These are phyloP conservation scores for Huntiella decipiens DNA, from an alignment of 2,329 filamentous ascomycete species.

Conservation along the genomic window DNA sequence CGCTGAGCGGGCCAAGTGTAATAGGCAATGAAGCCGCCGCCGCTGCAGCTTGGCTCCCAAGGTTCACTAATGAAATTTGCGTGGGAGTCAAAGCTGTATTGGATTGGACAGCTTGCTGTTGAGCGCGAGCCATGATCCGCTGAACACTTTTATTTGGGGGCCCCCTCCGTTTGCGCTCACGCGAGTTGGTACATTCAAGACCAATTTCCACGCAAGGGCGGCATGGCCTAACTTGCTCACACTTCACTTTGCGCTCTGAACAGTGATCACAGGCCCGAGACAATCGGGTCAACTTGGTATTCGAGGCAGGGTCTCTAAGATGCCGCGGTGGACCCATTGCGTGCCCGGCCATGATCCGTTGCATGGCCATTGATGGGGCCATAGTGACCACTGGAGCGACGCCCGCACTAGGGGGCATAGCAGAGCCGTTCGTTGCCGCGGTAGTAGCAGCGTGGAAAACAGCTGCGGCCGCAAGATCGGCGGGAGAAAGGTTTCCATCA, in stretches of 20 bases:
- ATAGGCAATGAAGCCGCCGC: slow-evolving; percentile 2
- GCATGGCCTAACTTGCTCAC: slow-evolving; percentile 36
- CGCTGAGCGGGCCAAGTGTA: background rate
- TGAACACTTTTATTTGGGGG: slow-evolving; percentile 31
- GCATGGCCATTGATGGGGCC: slow-evolving; percentile 2
- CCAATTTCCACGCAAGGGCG: slow-evolving; percentile 36
- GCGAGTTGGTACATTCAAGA: slow-evolving; percentile 38
- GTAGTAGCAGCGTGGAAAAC: slow-evolving; percentile 8
- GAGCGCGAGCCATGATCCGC: slow-evolving; percentile 11
- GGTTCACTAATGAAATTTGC: slow-evolving; percentile 6
- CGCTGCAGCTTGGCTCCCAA: background rate
- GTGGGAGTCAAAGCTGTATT: slow-evolving; percentile 29
- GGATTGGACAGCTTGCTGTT: slow-evolving; percentile 31
- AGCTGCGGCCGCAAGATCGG: slow-evolving; percentile 5
- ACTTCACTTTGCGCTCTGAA: slow-evolving; percentile 43
- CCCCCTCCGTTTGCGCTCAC: slow-evolving; percentile 38
- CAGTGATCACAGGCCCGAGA: slow-evolving; percentile 43
- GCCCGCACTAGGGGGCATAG: background rate
- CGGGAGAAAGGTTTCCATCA: slow-evolving; percentile 5
- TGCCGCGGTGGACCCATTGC: slow-evolving; percentile 14
- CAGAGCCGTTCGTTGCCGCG: background rate
- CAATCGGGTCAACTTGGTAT: slow-evolving; percentile 34
- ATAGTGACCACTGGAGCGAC: slow-evolving; percentile 1
- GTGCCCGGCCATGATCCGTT: slow-evolving; percentile 4
- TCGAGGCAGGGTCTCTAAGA: slow-evolving; percentile 21